Conservation (phyloP, 2,329 filamentous ascomycete species). For the Tolypocladium pustulatum region DNA sequence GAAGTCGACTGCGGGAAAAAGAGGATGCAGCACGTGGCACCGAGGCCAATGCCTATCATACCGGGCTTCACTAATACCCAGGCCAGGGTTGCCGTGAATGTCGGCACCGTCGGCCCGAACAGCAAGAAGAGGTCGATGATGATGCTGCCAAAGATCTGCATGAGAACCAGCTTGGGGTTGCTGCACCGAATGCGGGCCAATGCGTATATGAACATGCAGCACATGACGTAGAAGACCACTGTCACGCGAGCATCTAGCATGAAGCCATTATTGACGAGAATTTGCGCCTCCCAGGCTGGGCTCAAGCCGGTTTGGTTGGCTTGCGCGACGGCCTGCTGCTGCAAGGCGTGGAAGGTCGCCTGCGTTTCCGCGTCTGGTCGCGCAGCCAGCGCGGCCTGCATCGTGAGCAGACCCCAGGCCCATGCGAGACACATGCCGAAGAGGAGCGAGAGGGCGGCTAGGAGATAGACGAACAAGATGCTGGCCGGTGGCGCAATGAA, state of each 20-base stretch:
- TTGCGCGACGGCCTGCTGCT: slow-evolving; percentile 21
- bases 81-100: slow-evolving; percentile 27
- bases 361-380: slow-evolving; percentile 27
- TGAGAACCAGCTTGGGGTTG: slow-evolving; percentile 32
- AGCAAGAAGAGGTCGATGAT: slow-evolving; percentile 33
- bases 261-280: slow-evolving; percentile 30
- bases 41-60: slow-evolving; percentile 33
- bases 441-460: slow-evolving; percentile 29
- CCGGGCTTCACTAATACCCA: slow-evolving; percentile 31
- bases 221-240: slow-evolving; percentile 24
- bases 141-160: slow-evolving; percentile 36
- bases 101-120: slow-evolving; percentile 28
- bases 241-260: slow-evolving; percentile 37
- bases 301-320: slow-evolving; percentile 15
- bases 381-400: slow-evolving; percentile 35
- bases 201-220: slow-evolving; percentile 32
- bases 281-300: slow-evolving; percentile 16
- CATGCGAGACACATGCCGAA: slow-evolving; percentile 35
- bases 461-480: slow-evolving; percentile 33
- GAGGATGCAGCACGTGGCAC: slow-evolving; percentile 29
- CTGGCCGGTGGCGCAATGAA: slow-evolving; percentile 33
- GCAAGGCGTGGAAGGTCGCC: slow-evolving; percentile 20
- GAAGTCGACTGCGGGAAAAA: slow-evolving; percentile 41
- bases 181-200: slow-evolving; percentile 29
- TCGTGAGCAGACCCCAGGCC: slow-evolving; percentile 37